Evolutionary conservation across 2,329 filamentous ascomycete species (phyloP).

Genomic region (Corinectria fuckeliana): DNA sequence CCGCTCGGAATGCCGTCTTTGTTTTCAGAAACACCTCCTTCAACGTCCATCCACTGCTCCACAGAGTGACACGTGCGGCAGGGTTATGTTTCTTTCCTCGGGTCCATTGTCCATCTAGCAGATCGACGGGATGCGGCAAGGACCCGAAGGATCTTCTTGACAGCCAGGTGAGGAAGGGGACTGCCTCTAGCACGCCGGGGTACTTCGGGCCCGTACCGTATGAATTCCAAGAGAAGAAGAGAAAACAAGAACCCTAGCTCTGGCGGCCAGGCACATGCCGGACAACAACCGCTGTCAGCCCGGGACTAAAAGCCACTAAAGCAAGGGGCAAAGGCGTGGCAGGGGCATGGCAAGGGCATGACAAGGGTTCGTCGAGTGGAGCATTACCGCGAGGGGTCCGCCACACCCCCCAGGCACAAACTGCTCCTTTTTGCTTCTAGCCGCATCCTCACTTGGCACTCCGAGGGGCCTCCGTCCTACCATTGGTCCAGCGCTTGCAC

Average conservation of each 20-base stretch:
- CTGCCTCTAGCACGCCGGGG: neutral
- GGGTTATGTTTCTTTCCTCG: neutral
- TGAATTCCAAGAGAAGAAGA: constrained; percentile 13
- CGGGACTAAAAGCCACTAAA: constrained; percentile 20
- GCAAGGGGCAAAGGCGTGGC: constrained; percentile 16
- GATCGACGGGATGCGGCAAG: neutral
- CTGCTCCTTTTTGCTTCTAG: constrained; percentile 38
- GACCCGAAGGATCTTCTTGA: constrained; percentile 1
- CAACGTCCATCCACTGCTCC: neutral
- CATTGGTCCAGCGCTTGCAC: constrained; percentile 42
- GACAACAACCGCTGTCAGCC: constrained; percentile 30
- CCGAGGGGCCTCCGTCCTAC: constrained; percentile 9
- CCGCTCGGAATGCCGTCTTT: constrained; percentile 21
- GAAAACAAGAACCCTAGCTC: constrained; percentile 16
- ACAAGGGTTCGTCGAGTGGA: constrained; percentile 15
- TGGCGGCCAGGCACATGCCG: constrained; percentile 21
- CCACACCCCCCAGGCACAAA: constrained; percentile 25
- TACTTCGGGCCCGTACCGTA: constrained; percentile 25
- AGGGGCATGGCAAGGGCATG: constrained; percentile 15
- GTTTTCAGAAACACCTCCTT: neutral
- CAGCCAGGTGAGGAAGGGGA: neutral
- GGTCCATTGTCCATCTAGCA: constrained; percentile 1
- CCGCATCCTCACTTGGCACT: constrained; percentile 21
- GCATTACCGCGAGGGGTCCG: constrained; percentile 21
- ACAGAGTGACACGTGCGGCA: neutral